Conservation (phyloP, 768 basidiomycete genomes). For the Trametes cubensis region DNA sequence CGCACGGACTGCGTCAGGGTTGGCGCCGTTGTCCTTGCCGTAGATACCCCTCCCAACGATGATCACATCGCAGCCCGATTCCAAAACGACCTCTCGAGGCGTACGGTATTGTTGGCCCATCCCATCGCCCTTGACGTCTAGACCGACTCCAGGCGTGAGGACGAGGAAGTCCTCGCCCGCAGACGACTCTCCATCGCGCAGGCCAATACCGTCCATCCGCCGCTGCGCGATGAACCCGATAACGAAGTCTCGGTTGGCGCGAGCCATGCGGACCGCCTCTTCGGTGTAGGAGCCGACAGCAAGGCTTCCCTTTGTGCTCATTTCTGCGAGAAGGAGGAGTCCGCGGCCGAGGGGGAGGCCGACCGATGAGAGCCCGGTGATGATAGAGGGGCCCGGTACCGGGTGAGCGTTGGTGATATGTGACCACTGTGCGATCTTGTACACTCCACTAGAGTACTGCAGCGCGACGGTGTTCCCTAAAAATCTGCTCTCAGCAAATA, state of each 20-base stretch:
- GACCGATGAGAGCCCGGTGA: constrained; percentile 85
- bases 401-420: constrained; percentile 97
- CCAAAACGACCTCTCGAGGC: constrained; percentile 77
- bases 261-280: constrained; percentile 86
- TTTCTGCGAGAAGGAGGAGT: constrained; percentile 90
- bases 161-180: constrained; percentile 81
- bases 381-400: constrained; percentile 93
- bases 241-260: constrained; percentile 80
- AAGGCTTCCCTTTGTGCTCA: constrained; percentile 90
- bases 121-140: constrained; percentile 64
- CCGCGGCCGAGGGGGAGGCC: constrained; percentile 86
- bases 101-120: constrained; percentile 99
- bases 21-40: constrained; percentile 55
- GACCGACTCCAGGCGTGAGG: constrained; percentile 89
- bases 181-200: constrained; percentile 30
- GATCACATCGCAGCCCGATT: constrained; percentile 90
- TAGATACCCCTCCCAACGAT: constrained; percentile 97
- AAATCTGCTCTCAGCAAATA: constrained; percentile 3
- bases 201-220: constrained; percentile 73
- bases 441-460: constrained; percentile 91
- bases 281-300: constrained; percentile 83
- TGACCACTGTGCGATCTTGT: constrained; percentile 94
- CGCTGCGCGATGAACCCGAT: constrained; percentile 94
- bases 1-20: constrained; percentile 52
- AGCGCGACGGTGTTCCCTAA: constrained; percentile 94